Evolutionary conservation across 345 rosid species (phyloP), one percentile per base, ranked within the genome.

Genomic region (Punica granatum): DNA sequence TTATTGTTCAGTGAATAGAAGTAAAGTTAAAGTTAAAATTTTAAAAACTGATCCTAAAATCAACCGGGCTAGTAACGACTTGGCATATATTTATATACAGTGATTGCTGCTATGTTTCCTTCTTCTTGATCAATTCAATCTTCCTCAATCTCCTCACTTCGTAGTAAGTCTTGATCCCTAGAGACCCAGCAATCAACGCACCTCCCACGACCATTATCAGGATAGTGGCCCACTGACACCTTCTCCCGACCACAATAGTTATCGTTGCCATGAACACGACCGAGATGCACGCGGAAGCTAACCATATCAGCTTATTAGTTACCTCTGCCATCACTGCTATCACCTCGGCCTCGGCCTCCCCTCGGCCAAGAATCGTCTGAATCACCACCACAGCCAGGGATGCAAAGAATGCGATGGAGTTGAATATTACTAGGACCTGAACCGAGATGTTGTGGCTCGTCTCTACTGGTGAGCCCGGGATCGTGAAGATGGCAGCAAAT

Each of bases 401-500:
- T 9, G 59, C 59, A 11, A 53, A 53, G 31, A 53, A 53, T 6
- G 59, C 59, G 13, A 53, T 53, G 23, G 59, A 53, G 59, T 53
- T 53, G 59, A 53, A 53, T 53, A 53, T 53, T 11, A 53, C 59
- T 53, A 53, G 59, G 30, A 53, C 72, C 72, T 6, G 59, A 53
- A 53, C 59, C 15, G 59, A 53, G 2, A 53, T 4, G 13, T 25
- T 25, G 30, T 25, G 59, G 31, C 31, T 12, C 31, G 31, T 53
- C 28, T 53, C 59, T 4, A 0, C 12, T 18, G 59, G 59, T 6
- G 5, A 0, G 10, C 75, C 75, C 7, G 78, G 78, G 30, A 75
- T 74, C 0, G 78, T 75, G 71, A 75, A 75, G 32, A 75, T 71
- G 39, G 78, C 78, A 3, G 75, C 75, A 23, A 75, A 75, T 64